A percentile compares a stretch with the other conserved stretches of the same genome.
Evolutionary conservation across 1,284 basidiomycete species (phyloP).

Genomic region (Puccinia brachypodii): DNA sequence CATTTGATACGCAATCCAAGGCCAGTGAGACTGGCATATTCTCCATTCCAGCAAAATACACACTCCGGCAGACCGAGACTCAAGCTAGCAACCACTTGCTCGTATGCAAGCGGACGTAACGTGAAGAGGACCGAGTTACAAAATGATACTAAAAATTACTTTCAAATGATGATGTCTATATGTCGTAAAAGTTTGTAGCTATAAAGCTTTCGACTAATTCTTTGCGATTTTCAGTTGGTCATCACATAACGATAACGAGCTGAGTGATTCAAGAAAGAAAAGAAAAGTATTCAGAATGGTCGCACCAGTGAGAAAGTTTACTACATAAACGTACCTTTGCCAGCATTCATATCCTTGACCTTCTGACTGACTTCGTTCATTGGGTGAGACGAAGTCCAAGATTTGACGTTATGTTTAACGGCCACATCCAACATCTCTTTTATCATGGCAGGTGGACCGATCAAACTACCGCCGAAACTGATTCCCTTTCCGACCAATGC

Average conservation of each 20-base stretch:
- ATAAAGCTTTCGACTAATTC: neutral
- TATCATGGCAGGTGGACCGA: slow-evolving; percentile 32
- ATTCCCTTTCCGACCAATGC: slow-evolving; percentile 36
- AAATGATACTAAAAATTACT: too few relatives aligned
- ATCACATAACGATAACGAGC: slow-evolving; percentile 46
- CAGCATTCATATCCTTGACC: slow-evolving; percentile 34
- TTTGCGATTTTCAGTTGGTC: slow-evolving; percentile 26
- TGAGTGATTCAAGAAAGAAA: neutral
- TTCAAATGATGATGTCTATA: too few relatives aligned
- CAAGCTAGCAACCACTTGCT: too few relatives aligned
- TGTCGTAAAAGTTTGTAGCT: too few relatives aligned
- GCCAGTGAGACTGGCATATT: too few relatives aligned
- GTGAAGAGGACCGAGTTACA: too few relatives aligned
- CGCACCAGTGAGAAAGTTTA: neutral
- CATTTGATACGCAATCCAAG: too few relatives aligned
- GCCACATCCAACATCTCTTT: slow-evolving; percentile 48
- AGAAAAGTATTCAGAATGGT: neutral
- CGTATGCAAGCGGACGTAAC: too few relatives aligned
- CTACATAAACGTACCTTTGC: slow-evolving; percentile 15
- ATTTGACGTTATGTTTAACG: slow-evolving; percentile 36
- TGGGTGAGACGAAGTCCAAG: slow-evolving; percentile 30
- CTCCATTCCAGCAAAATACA: too few relatives aligned
- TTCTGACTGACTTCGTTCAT: slow-evolving; percentile 43
- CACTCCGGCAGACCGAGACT: too few relatives aligned
- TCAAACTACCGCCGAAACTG: slow-evolving; percentile 41